Conservation (phyloP, 225 moss, liverwort and hornwort genomes). For the Physcomitrellopsis africana region DNA sequence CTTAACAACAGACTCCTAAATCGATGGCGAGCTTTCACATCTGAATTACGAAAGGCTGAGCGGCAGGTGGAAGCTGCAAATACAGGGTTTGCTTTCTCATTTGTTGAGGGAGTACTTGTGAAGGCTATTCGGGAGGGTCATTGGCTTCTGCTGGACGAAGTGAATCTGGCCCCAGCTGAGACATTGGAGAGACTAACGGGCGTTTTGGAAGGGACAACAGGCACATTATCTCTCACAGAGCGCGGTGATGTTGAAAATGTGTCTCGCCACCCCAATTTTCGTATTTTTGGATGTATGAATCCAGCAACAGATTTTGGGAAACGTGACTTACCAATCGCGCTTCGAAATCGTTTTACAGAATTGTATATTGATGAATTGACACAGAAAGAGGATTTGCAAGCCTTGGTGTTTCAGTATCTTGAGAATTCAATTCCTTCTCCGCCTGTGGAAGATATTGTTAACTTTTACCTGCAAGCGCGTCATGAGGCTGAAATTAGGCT, state of each 20-base stretch:
- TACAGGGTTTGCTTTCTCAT: constrained; percentile 89
- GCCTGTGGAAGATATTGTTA: constrained; percentile 90
- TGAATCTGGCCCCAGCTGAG: constrained; percentile 91
- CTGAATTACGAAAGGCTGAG: constrained; percentile 83
- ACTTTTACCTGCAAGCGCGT: constrained; percentile 83
- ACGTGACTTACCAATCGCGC: constrained; percentile 77
- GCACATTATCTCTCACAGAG: constrained; percentile 86
- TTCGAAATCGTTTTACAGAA: constrained; percentile 83
- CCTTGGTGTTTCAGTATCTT: constrained; percentile 84
- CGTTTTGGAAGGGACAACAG: constrained; percentile 83
- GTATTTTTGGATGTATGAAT: constrained; percentile 96
- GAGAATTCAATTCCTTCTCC: constrained; percentile 81
- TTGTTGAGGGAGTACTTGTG: constrained; percentile 93
- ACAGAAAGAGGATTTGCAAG: constrained; percentile 81
- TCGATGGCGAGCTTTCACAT: constrained; percentile 76
- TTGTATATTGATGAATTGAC: constrained; percentile 86
- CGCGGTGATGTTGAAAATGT: constrained; percentile 92
- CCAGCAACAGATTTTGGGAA: constrained; percentile 97
- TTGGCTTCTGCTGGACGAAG: constrained; percentile 93
- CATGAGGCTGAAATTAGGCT: constrained; percentile 81
- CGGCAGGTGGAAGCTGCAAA: constrained; percentile 94
- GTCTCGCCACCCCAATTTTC: constrained; percentile 77
- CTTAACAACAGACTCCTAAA: constrained; percentile 56
- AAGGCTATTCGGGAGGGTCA: constrained; percentile 91
- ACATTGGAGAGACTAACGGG: constrained; percentile 95